Percentiles rank a stretch among this genome's conserved stretches.
These are phyloP conservation scores for Grifola frondosa DNA, from an alignment of 1,284 basidiomycete species.

Conservation along the genomic window DNA sequence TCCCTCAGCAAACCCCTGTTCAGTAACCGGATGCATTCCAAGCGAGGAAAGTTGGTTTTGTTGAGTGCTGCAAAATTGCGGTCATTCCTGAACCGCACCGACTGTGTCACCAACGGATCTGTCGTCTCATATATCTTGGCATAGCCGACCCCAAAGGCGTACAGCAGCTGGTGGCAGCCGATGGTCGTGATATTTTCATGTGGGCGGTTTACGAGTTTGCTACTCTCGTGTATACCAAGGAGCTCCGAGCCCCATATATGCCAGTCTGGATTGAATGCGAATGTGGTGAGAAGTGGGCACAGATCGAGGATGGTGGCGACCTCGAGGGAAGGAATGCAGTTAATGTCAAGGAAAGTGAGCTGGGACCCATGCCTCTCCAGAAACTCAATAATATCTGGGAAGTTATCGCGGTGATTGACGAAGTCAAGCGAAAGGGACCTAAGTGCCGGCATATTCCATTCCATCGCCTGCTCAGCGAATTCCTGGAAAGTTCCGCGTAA, in stretches of 20 bases:
- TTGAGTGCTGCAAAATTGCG: constrained; percentile 59
- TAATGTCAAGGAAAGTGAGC: constrained; percentile 63
- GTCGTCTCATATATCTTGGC: constrained; percentile 38
- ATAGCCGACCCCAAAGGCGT: constrained; percentile 67
- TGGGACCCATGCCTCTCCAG: constrained; percentile 53
- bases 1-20: constrained; percentile 53
- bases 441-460: constrained; percentile 64
- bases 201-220: constrained; percentile 45
- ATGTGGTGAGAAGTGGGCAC: constrained; percentile 58
- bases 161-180: constrained; percentile 65
- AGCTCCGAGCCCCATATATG: constrained; percentile 34
- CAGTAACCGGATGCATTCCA: constrained; percentile 57
- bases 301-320: constrained; percentile 56
- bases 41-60: constrained; percentile 54
- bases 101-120: constrained; percentile 44
- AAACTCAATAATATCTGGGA: constrained; percentile 60
- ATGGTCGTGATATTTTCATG: constrained; percentile 59
- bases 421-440: constrained; percentile 55
- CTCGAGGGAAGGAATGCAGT: constrained; percentile 54
- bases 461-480: constrained; percentile 64
- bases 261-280: constrained; percentile 77
- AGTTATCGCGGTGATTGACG: constrained; percentile 42
- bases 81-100: constrained; percentile 60
- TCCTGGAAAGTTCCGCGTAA: constrained; percentile 58
- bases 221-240: constrained; percentile 29